Percentiles rank a stretch among this genome's conserved stretches.
phyloP scores from a whole-genome alignment of 805 yeast genomes.

The Kodamaea neixiangensis region DNA sequence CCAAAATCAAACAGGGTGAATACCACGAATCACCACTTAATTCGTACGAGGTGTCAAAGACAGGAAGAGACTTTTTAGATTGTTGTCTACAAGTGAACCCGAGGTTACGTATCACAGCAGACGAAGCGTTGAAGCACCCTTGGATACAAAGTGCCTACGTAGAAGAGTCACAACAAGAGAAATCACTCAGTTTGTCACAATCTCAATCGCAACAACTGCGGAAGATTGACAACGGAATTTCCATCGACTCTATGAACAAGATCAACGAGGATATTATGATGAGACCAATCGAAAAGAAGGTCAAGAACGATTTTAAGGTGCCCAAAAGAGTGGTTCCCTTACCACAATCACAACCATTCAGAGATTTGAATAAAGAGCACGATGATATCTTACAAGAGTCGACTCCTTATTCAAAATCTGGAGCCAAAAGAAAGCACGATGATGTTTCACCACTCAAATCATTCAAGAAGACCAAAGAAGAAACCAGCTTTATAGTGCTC shows the following conservation, averaged over 20 bases:
- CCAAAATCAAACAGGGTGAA: constrained; percentile 72
- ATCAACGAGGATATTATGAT: constrained; percentile 43
- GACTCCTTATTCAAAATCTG: constrained; percentile 5
- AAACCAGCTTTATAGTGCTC: constrained; percentile 56
- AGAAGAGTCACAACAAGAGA: constrained; percentile 30
- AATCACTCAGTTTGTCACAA: constrained; percentile 62
- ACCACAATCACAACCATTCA: constrained; percentile 39
- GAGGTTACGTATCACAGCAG: constrained; percentile 67
- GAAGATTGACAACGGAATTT: constrained; percentile 41
- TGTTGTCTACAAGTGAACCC: constrained; percentile 79
- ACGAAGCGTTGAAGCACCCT: constrained; percentile 71
- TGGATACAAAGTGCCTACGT: constrained; percentile 61
- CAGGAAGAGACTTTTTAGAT: constrained; percentile 72
- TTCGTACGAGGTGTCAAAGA: constrained; percentile 62
- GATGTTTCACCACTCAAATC: constrained; percentile 6
- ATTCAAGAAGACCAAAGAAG: background rate
- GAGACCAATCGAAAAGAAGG: constrained; percentile 37
- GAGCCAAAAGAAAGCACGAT: constrained; percentile 10
- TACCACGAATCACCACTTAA: constrained; percentile 77
- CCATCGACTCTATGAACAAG: constrained; percentile 37
- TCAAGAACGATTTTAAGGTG: constrained; percentile 40
- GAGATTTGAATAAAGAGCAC: constrained; percentile 14
- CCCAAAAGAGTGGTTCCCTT: constrained; percentile 46
- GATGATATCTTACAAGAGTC: constrained; percentile 11
- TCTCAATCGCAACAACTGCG: constrained; percentile 67